Evolutionary conservation across 768 basidiomycete genomes (phyloP), one percentile per base, ranked within the genome.

Genomic region (Inosperma sp.): DNA sequence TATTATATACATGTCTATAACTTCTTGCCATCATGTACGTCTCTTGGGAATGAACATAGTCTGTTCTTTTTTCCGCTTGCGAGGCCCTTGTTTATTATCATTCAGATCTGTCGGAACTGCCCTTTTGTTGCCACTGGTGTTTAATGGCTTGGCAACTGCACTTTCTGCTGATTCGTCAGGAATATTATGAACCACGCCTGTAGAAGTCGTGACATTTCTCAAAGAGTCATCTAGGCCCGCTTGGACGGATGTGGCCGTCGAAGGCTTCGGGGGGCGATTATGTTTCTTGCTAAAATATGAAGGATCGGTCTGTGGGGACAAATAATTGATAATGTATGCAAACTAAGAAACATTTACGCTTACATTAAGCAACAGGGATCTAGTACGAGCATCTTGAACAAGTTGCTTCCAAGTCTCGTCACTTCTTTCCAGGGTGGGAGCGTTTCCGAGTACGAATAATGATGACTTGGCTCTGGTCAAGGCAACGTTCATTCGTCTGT

Each of bases 401-500:
- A 96, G 93, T 23, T 74, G 70, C 51, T 74, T 76, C 94, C 94
- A 97, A 10, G 74, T 81, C 14, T 74, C 70, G 58, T 94, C 84
- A 56, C 92, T 91, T 48, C 93, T 75, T 65, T 93, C 88, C 5
- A 99, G 76, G 1, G 94, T 98, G 6, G 90, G 72, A 10, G 84
- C 86, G 66, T 98, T 84, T 6, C 96, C 96, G 25, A 99, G 76
- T 49, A 99, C 84, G 66, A 93, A 99, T 2, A 99, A 70, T 8
- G 95, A 96, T 6, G 92, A 92, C 60, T 87, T 89, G 3, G 95
- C 92, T 59, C 96, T 84, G n/a, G 95, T 99, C 21, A 99, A 71
- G 23, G 94, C 94, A n/a, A 99, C 95, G 66, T 99, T 98, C 89
- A 98, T 95, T 36, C 95, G 85, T 36, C 94, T 84, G 17, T 76